These are phyloP conservation scores for Corylus americana DNA, from an alignment of 306 rosid genomes.

Conservation along the genomic window DNA sequence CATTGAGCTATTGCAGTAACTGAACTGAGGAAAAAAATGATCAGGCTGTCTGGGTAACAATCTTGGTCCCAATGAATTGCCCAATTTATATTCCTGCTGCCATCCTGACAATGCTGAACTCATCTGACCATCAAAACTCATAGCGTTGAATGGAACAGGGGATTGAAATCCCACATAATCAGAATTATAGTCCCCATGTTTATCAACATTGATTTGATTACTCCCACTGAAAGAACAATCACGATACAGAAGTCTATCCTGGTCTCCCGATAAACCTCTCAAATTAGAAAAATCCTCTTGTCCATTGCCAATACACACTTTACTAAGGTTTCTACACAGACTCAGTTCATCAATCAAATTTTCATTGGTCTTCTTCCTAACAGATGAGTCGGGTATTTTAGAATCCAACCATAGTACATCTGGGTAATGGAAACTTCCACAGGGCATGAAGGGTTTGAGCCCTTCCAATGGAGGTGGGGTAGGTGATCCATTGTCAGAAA, in stretches of 20 bases:
- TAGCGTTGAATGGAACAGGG: conserved; percentile 21
- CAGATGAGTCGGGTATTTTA: conserved; percentile 27
- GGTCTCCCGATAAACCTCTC: conserved; percentile 17
- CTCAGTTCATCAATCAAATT: conserved; percentile 46
- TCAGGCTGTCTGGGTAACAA: conserved; percentile 11
- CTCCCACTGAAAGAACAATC: conserved; percentile 30
- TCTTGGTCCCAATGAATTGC: conserved; percentile 29
- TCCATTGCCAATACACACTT: conserved; percentile 38
- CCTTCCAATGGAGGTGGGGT: conserved; percentile 50
- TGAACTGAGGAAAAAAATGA: conserved; percentile 20
- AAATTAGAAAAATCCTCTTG: conserved; percentile 26
- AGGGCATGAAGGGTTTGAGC: conserved; percentile 34
- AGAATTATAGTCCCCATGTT: conserved; percentile 10
- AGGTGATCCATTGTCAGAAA: conserved; percentile 57
- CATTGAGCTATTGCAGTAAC: conserved; percentile 32
- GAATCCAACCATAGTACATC: conserved; percentile 31
- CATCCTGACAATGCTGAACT: conserved; percentile 32
- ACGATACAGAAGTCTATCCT: conserved; percentile 14
- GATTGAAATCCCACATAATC: conserved; percentile 30
- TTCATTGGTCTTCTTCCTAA: conserved; percentile 25
- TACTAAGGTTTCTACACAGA: conserved; percentile 36
- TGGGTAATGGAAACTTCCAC: conserved; percentile 17
- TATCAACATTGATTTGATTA: conserved; percentile 17
- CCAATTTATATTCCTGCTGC: conserved; percentile 18
- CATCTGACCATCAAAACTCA: conserved; percentile 20